phyloP scores from a whole-genome alignment of 2,329 filamentous ascomycete species.

The Ophiocordyceps camponoti-floridani region DNA sequence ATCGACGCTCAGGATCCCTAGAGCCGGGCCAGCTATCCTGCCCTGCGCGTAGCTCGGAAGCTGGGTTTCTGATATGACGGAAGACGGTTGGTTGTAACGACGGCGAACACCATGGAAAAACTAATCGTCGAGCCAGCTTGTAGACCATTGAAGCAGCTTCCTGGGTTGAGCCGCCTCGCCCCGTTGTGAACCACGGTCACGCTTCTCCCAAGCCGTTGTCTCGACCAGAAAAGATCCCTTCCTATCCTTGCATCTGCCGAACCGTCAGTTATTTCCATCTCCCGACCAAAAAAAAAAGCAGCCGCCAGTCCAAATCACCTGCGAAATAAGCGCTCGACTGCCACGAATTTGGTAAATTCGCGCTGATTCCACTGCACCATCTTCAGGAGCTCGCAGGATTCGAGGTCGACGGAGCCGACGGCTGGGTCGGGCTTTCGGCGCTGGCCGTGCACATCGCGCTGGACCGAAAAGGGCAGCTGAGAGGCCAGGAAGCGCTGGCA shows the following conservation, averaged over 20 bases:
- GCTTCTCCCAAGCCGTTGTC: conserved; percentile 42
- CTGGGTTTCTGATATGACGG: too few species aligned
- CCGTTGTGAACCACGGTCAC: conserved; percentile 5
- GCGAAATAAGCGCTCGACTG: conserved; percentile 40
- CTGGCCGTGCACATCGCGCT: conserved; percentile 27
- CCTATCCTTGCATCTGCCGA: conserved; percentile 35
- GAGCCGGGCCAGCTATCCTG: too few species aligned
- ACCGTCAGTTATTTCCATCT: neutral
- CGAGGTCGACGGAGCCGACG: conserved; percentile 26
- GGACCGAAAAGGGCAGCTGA: conserved; percentile 29
- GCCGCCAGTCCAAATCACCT: conserved; percentile 23
- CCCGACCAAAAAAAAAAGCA: neutral
- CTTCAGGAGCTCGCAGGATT: conserved; percentile 35
- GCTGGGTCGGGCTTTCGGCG: conserved; percentile 29
- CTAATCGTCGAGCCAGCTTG: conserved; percentile 13
- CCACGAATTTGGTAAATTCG: conserved; percentile 24
- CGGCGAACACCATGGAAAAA: too few species aligned
- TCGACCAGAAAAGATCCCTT: conserved; percentile 41
- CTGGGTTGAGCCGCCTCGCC: conserved; percentile 5
- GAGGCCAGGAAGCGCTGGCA: conserved; percentile 34
- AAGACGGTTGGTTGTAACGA: too few species aligned
- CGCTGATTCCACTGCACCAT: conserved; percentile 43
- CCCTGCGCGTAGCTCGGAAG: too few species aligned
- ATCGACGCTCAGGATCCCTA: too few species aligned
- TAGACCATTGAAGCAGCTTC: conserved; percentile 14